Evolutionary conservation across 495 filamentous ascomycete species (phyloP).

Genomic region (Daldinia decipiens): DNA sequence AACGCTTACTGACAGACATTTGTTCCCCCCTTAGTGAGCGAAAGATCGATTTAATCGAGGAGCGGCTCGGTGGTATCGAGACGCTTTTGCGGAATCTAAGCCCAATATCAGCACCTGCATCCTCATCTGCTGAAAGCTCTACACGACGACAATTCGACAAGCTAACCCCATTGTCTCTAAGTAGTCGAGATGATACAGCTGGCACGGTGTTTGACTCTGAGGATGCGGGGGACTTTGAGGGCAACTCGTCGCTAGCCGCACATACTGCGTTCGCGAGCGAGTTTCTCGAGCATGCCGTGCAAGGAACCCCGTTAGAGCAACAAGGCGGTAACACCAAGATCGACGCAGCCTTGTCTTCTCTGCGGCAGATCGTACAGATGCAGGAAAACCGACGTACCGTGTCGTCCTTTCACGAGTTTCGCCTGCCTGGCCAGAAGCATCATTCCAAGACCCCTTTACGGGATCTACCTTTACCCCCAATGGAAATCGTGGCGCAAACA

Average conservation of each 20-base stretch:
- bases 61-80: conserved; percentile 69
- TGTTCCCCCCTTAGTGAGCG: conserved; percentile 61
- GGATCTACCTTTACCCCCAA: conserved; percentile 66
- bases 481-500: conserved; percentile 60
- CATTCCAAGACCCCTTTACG: conserved; percentile 54
- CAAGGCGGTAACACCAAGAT: conserved; percentile 61
- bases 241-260: conserved; percentile 67
- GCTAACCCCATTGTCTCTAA: conserved; percentile 25
- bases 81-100: conserved; percentile 57
- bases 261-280: conserved; percentile 72
- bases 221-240: conserved; percentile 65
- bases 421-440: conserved; percentile 56
- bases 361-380: conserved; percentile 67
- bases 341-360: conserved; percentile 63
- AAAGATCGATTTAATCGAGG: conserved; percentile 74
- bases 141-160: conserved; percentile 18
- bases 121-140: conserved; percentile 15
- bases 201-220: conserved; percentile 49
- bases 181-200: conserved; percentile 34
- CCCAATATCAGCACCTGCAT: conserved; percentile 41
- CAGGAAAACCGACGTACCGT: conserved; percentile 49
- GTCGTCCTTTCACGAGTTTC: conserved; percentile 52
- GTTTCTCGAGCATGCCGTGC: conserved; percentile 69
- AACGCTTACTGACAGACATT: conserved; percentile 3
- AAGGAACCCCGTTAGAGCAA: conserved; percentile 57